Conservation (phyloP, 2,329 filamentous ascomycete species). For the Dryadomyces quercivorus region DNA sequence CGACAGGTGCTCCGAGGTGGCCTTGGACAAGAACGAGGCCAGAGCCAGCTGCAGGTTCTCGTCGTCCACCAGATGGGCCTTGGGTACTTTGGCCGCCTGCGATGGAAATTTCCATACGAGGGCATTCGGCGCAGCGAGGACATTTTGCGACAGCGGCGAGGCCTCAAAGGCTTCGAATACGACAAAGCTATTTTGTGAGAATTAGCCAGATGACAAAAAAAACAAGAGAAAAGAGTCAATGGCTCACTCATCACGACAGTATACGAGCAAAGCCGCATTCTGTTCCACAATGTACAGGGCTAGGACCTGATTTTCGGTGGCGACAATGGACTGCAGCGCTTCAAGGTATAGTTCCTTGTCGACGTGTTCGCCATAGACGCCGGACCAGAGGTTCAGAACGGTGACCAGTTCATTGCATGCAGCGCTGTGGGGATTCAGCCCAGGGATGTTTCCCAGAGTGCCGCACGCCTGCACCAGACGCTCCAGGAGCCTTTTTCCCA, state of each 20-base stretch:
- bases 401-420: not conserved
- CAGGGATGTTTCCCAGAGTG: not conserved
- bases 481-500: constrained; percentile 1
- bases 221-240: too few relatives aligned
- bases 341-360: not conserved
- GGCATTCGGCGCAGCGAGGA: constrained; percentile 37
- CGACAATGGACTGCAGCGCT: not conserved
- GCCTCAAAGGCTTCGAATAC: constrained; percentile 48
- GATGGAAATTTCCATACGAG: constrained; percentile 50
- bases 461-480: constrained; percentile 2
- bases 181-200: constrained; percentile 5
- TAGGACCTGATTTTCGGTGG: not conserved
- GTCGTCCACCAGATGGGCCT: constrained; percentile 15
- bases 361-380: not conserved
- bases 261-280: constrained; percentile 21
- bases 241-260: constrained; percentile 15
- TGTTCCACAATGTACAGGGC: constrained; percentile 12
- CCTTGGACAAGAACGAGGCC: constrained; percentile 40
- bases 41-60: constrained; percentile 33
- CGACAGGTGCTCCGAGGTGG: constrained; percentile 31
- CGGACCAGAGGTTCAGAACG: not conserved
- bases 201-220: not conserved
- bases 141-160: constrained; percentile 37
- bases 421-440: not conserved
- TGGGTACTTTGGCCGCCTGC: constrained; percentile 32